Percentiles rank a stretch among this genome's conserved stretches.
Evolutionary conservation across 345 rosid genomes (phyloP).

Genomic region (Gossypium ekmanianum): DNA sequence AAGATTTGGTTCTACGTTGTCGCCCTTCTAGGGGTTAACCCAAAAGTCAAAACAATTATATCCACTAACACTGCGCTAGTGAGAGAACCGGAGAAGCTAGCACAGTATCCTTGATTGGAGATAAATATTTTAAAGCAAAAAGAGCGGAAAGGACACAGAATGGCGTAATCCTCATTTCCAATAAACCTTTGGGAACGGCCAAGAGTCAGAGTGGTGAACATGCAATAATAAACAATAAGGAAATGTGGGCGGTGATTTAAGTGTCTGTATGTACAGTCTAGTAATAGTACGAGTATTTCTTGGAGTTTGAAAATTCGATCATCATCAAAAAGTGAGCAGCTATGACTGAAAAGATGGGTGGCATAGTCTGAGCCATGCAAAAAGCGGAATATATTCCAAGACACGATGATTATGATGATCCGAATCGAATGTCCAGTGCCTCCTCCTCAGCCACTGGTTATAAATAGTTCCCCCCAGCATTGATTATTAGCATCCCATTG

Average conservation of each 20-base stretch:
- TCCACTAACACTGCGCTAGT: not conserved
- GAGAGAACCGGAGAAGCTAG: no score
- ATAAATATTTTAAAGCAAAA: not conserved
- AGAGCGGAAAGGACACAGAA: not conserved
- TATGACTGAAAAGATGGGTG: not conserved
- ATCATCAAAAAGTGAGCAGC: not conserved
- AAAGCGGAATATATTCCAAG: conserved; percentile 21
- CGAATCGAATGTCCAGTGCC: conserved; percentile 2
- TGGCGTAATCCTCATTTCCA: not conserved
- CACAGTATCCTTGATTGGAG: no score
- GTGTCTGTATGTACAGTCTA: not conserved
- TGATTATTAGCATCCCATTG: not conserved
- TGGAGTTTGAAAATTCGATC: not conserved
- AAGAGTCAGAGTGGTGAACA: not conserved
- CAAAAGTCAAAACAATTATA: not conserved
- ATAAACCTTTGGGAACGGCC: not conserved
- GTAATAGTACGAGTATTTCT: not conserved
- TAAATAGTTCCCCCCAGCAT: conserved; percentile 17
- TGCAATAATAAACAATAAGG: not conserved
- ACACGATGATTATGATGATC: not conserved
- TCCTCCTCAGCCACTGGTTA: conserved; percentile 5
- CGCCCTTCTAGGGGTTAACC: not conserved
- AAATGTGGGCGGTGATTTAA: not conserved
- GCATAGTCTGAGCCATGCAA: not conserved
- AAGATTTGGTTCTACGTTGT: conserved; percentile 1